Conservation (phyloP, 257 asterid genomes). For the Solanum habrochaites region DNA sequence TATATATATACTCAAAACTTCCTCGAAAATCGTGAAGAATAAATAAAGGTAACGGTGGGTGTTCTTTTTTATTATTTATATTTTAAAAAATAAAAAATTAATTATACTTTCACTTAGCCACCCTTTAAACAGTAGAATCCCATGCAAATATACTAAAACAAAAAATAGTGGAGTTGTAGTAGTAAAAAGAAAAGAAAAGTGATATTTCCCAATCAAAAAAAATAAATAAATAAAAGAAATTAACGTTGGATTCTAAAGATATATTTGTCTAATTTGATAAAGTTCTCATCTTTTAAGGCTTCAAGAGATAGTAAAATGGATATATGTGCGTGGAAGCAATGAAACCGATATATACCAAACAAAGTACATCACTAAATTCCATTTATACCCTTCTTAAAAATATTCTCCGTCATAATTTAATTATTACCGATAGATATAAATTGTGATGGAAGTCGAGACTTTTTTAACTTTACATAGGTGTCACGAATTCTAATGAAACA, state of each 20-base stretch:
- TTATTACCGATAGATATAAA: background rate
- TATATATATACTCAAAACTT: conserved; percentile 42
- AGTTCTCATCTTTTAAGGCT: conserved; percentile 58
- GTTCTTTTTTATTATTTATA: conserved; percentile 12
- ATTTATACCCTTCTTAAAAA: conserved; percentile 13
- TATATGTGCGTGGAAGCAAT: background rate
- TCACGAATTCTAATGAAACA: too few species aligned
- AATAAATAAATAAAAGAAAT: background rate
- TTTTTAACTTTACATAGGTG: background rate
- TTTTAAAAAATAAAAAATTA: background rate
- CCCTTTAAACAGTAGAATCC: background rate
- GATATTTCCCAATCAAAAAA: conserved; percentile 1
- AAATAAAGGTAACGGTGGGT: conserved; percentile 11
- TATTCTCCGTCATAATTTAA: background rate
- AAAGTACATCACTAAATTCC: conserved; percentile 25
- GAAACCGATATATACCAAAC: conserved; percentile 32
- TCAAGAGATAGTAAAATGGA: conserved; percentile 31
- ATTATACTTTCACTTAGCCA: conserved; percentile 4
- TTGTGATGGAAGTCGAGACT: background rate
- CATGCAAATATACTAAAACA: background rate
- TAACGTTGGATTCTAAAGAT: conserved; percentile 27
- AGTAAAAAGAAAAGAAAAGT: conserved; percentile 11
- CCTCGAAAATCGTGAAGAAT: conserved; percentile 40
- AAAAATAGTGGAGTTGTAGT: conserved; percentile 27
- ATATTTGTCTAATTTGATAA: conserved; percentile 55